A percentile compares a stretch with the other conserved stretches of the same genome.
phyloP scores from a whole-genome alignment of 1,139 yeast species.

The Hemisphaericaspora xylofermentans region DNA sequence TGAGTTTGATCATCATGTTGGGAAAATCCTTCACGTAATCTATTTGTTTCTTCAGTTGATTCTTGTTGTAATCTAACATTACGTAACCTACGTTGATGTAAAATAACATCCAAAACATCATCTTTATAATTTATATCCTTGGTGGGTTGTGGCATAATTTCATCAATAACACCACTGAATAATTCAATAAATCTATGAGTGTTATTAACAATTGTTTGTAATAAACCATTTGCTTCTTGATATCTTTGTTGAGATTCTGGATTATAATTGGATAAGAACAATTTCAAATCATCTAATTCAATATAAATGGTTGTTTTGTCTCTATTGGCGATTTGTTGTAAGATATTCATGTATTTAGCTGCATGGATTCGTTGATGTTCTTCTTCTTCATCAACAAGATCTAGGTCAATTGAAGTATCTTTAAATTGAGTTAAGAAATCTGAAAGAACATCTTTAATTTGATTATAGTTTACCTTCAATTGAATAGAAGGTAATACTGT shows the following conservation, averaged over 20 bases:
- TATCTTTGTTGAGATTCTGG: conserved; percentile 14
- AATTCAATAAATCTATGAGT: conserved; percentile 78
- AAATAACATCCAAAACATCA: conserved; percentile 88
- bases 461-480: conserved; percentile 61
- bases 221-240: conserved; percentile 37
- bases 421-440: conserved; percentile 66
- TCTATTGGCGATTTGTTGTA: conserved; percentile 84
- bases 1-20: conserved; percentile 19
- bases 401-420: conserved; percentile 27
- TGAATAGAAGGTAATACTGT: conserved; percentile 54
- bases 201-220: conserved; percentile 64
- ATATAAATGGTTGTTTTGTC: conserved; percentile 65
- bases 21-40: conserved; percentile 37
- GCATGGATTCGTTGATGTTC: conserved; percentile 9
- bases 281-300: conserved; percentile 81
- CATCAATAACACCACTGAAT: conserved; percentile 73
- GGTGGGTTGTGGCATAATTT: conserved; percentile 80
- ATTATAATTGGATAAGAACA: conserved; percentile 54
- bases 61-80: conserved; percentile 74
- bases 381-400: conserved; percentile 21
- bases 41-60: conserved; percentile 50
- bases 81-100: conserved; percentile 83
- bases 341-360: conserved; percentile 65
- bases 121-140: conserved; percentile 76
- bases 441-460: conserved; percentile 47